phyloP scores from a whole-genome alignment of 139 green algal species.

The Volvox africanus region DNA sequence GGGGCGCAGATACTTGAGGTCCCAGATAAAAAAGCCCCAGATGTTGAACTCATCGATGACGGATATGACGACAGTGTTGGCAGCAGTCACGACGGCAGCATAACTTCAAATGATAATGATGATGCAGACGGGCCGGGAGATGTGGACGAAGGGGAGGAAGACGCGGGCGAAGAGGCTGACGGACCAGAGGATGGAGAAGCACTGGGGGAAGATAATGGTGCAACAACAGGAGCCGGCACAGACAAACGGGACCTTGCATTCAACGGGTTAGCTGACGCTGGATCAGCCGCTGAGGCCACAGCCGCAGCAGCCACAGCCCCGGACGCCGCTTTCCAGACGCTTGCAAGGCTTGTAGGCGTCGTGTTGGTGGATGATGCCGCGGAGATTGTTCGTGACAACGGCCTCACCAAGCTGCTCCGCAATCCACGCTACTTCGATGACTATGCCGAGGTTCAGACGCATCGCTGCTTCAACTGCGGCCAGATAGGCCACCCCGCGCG shows the following conservation, averaged over 20 bases:
- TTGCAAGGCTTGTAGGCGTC: slow-evolving; percentile 8
- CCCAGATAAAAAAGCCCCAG: neutral
- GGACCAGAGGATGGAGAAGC: neutral
- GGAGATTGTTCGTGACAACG: slow-evolving; percentile 49
- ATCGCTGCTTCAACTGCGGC: slow-evolving; percentile 48
- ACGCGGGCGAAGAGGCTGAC: neutral
- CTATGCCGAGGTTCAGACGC: neutral
- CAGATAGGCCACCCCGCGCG: slow-evolving; percentile 46
- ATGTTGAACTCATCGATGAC: neutral
- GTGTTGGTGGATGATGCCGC: slow-evolving; percentile 42
- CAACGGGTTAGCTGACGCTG: neutral
- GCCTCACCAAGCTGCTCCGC: slow-evolving; percentile 49
- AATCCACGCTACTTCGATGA: slow-evolving; percentile 59
- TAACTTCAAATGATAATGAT: neutral
- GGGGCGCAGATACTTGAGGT: neutral
- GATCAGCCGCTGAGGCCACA: neutral
- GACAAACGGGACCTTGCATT: neutral
- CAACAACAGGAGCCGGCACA: neutral
- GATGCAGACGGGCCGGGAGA: too few species aligned
- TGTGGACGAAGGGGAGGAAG: neutral
- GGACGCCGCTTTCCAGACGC: neutral
- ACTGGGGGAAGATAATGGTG: neutral
- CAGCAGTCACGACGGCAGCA: neutral
- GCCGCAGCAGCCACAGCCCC: neutral
- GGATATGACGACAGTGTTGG: neutral